phyloP scores from a whole-genome alignment of 345 rosid species.

The Eucalyptus albens region DNA sequence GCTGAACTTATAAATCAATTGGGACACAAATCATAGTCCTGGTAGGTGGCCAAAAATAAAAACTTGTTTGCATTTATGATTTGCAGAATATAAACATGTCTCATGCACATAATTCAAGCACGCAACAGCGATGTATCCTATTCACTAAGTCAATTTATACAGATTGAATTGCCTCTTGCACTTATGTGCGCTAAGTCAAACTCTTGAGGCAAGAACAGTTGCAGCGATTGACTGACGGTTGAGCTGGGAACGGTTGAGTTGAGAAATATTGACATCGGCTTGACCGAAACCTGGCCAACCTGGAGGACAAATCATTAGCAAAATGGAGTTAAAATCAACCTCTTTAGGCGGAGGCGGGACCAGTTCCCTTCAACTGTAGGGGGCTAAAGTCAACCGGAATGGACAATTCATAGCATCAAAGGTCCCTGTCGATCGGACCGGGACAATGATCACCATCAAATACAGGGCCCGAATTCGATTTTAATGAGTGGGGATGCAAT shows the following conservation, averaged over 20 bases:
- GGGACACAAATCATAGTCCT: background rate
- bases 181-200: background rate
- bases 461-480: background rate
- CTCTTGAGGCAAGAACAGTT: background rate
- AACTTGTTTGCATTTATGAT: background rate
- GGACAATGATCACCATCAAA: background rate
- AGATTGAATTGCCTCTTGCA: background rate
- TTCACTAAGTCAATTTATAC: background rate
- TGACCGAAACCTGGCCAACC: background rate
- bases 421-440: background rate
- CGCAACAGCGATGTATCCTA: no score
- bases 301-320: background rate
- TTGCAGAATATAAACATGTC: background rate
- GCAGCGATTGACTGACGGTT: background rate
- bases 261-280: background rate
- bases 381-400: background rate
- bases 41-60: background rate
- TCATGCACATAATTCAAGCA: background rate
- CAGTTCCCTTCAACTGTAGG: background rate
- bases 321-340: background rate
- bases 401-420: background rate
- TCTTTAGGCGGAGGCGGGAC: background rate
- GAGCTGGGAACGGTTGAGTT: background rate
- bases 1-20: background rate
- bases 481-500: background rate